phyloP scores from a whole-genome alignment of 768 basidiomycete species.

The Thelephora aurantiotincta region DNA sequence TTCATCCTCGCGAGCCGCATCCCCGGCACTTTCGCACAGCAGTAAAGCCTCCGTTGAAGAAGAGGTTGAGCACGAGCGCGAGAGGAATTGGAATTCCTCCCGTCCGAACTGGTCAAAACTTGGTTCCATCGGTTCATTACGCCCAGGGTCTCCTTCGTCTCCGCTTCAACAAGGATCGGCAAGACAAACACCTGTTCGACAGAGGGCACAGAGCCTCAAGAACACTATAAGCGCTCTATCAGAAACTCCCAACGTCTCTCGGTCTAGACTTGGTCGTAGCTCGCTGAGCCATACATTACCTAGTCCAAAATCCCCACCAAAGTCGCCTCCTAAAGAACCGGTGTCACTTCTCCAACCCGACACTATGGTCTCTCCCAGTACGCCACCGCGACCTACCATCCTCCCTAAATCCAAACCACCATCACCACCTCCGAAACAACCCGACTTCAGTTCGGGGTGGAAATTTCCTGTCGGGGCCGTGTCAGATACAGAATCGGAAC shows the following conservation, averaged over 20 bases:
- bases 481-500: not conserved
- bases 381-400: not conserved
- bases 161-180: no score
- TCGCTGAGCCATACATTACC: no score
- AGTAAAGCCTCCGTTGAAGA: not conserved
- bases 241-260: not conserved
- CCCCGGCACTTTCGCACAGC: not conserved
- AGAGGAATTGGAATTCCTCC: not conserved
- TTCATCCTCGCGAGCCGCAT: constrained; percentile 3
- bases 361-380: not conserved
- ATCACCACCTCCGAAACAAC: not conserved
- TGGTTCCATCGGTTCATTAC: constrained; percentile 7
- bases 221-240: not conserved
- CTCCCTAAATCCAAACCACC: not conserved
- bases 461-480: not conserved
- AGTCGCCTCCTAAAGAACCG: constrained; percentile 7
- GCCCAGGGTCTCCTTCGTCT: constrained; percentile 1
- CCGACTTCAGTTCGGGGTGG: not conserved
- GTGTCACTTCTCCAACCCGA: constrained; percentile 2
- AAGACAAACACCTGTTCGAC: not conserved
- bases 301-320: constrained; percentile 1
- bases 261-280: not conserved
- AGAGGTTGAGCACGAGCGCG: constrained; percentile 18
- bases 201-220: not conserved
- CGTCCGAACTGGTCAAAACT: constrained; percentile 9